phyloP scores from a whole-genome alignment of 768 basidiomycete species.

The Infundibulicybe gibba region DNA sequence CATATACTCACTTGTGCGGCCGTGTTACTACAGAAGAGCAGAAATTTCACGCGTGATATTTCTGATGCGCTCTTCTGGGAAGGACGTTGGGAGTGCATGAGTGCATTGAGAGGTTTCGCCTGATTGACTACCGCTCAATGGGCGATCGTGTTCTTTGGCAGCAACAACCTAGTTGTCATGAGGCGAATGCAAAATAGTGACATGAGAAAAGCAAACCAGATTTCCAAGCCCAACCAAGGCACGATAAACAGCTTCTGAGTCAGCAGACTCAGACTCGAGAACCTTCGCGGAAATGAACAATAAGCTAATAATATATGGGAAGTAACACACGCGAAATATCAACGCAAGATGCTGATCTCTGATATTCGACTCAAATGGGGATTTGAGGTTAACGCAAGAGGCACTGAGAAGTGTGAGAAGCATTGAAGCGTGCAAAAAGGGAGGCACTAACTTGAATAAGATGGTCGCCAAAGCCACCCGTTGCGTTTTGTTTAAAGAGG shows the following conservation, averaged over 20 bases:
- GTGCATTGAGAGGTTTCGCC: constrained; percentile 37
- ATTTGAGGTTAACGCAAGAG: constrained; percentile 54
- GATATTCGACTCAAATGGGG: constrained; percentile 32
- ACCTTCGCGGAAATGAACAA: constrained; percentile 27
- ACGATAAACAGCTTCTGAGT: constrained; percentile 71
- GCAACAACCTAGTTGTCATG: constrained; percentile 42
- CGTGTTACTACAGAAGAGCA: constrained; percentile 29
- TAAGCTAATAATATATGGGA: not conserved
- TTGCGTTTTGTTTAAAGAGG: constrained; percentile 60
- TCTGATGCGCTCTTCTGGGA: constrained; percentile 58
- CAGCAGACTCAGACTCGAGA: constrained; percentile 44
- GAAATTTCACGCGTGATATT: constrained; percentile 47
- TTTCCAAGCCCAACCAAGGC: constrained; percentile 73
- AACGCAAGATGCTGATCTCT: constrained; percentile 41
- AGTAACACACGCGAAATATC: constrained; percentile 40
- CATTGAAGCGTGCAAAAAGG: constrained; percentile 2
- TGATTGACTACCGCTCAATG: constrained; percentile 35
- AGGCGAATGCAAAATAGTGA: not conserved
- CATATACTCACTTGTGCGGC: too few species aligned
- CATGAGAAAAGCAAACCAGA: constrained; percentile 39
- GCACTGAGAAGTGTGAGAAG: constrained; percentile 37
- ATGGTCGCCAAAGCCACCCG: constrained; percentile 79
- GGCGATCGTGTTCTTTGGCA: constrained; percentile 30
- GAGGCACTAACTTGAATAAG: constrained; percentile 75
- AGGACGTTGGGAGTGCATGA: constrained; percentile 35